Evolutionary conservation across 768 basidiomycete genomes (phyloP).

Genomic region (Tricholoma sp.): DNA sequence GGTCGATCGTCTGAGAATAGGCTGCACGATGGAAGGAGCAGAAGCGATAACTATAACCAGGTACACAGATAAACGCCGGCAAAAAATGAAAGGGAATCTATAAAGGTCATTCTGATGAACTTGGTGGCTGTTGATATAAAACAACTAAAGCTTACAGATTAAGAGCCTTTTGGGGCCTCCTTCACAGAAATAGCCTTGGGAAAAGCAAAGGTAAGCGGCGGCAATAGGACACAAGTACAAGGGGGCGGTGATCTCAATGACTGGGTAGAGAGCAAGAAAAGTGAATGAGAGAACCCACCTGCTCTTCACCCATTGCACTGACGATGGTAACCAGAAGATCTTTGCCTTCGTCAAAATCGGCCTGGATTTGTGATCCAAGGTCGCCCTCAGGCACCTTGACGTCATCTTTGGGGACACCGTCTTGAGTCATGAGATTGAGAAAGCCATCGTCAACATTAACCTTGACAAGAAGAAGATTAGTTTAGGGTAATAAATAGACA

Average conservation of each 20-base stretch:
- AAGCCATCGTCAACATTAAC: conserved; percentile 91
- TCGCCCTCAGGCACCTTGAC: conserved; percentile 88
- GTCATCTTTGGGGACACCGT: conserved; percentile 86
- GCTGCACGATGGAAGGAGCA: conserved; percentile 17
- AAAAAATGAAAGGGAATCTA: conserved; percentile 8
- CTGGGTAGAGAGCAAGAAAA: background rate
- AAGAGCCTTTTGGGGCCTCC: conserved; percentile 73
- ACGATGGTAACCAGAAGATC: conserved; percentile 85
- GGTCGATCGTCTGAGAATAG: conserved; percentile 15
- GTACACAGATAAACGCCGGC: conserved; percentile 9
- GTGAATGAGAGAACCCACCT: conserved; percentile 34
- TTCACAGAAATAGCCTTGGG: conserved; percentile 75
- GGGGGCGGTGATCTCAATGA: background rate
- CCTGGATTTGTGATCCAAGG: conserved; percentile 65
- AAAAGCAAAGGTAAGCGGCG: background rate
- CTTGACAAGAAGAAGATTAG: conserved; percentile 27
- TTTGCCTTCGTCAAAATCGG: conserved; percentile 78
- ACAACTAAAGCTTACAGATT: conserved; percentile 9
- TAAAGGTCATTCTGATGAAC: background rate
- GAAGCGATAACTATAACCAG: conserved; percentile 18
- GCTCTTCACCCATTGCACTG: conserved; percentile 90
- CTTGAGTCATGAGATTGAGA: conserved; percentile 87
- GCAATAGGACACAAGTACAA: background rate
- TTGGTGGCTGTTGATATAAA: background rate
- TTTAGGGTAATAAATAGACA: conserved; percentile 7